Evolutionary conservation across 192 early-diverging fungal genomes (phyloP), one percentile per base, ranked within the genome.

Genomic region (Backusella australiensis): DNA sequence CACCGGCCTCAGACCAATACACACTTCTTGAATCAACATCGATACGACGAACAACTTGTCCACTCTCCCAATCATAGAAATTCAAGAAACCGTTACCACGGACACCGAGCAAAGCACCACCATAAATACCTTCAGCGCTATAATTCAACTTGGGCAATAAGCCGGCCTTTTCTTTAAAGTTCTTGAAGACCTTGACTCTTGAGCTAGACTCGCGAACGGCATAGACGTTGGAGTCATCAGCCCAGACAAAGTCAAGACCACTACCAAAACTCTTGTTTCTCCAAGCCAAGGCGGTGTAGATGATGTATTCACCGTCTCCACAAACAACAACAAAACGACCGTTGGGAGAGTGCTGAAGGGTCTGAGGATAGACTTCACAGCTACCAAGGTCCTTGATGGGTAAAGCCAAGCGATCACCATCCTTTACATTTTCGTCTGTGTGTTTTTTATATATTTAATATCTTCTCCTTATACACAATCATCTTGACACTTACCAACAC

Each of bases 251-350:
- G 73, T 98, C 98, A 34, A 95, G 83, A 1, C 92, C 98, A 46
- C 90, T 92, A 7, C 98, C 98, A 84, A 98, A 99, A 70, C 91
- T 92, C 91, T 99, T 99, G 90, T 99, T 99, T 81, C 98, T 89
- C 98, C 98, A 99, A 7, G 98, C 97, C 29, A 99, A 89, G 6
- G 98, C 98, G 19, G 98, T 99, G 85, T 99, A 99, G 78, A 99
- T 99, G 73, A 99, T 99, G 82, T 96, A 99, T 87, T 99, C 98
- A 65, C 96, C 97, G 79, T 99, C 97, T 39, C 98, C 98, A 78
- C 96, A 98, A 12, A 98, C 98, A 21, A 97, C 98, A 23, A 98
- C 97, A 85, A 99, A 99, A 67, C 97, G 91, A 36, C 97, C 98
- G 78, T 99, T 99, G 42, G 98, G 98, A 74, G 93, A 95, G 85